Base-by-base conservation (phyloP, 352 stramenopile genomes). In the Blastocystis sp. region DNA sequence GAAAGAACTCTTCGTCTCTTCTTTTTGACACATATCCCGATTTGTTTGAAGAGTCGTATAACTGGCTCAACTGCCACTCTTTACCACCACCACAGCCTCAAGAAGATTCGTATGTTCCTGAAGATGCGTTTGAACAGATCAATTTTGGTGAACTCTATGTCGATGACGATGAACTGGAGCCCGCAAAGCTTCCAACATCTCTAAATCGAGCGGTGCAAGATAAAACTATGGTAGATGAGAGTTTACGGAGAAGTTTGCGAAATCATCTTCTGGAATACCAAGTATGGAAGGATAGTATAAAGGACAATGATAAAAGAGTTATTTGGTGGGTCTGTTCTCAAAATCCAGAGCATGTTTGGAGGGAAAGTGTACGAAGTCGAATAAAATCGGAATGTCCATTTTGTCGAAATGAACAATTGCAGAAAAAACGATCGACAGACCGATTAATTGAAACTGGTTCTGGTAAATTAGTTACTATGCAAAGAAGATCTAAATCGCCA, bases 21-120 rank as follows among this genome's bases (percentile, higher is more conserved):
- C 47, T 84, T 9, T 23, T 61, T 18, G 73, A 84, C 26, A 53
- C 41, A 34, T 68, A 84, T 66, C 73, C 73, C 26, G 45, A 66
- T 5, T 53, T 84, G 23, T 84, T 84, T 37, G 73, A 84, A n/a
- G 73, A 84, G 26, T 84, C 73, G 2, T 84, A 84, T 45, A 84
- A 84, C 56, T 84, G 73, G 73, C 26, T 84, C 9, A 84, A 84
- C 53, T 84, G 73, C 20, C 73, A 29, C 39, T 66, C 73, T 3
- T 34, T 84, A 2, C n/a, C 20, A n/a, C 50, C 73, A n/a, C 39
- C 73, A 47, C 73, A 29, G 5, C 43, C 73, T 45, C 47, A 26
- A 3, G 73, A 84, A 64, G 20, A 54, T 11, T 7, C 0, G n/a
- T 15, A 63, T 29, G 20, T 80, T n/a, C 70, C 70, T 15, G 47